Conservation (phyloP, 202 grass and related monocot species). For the Saccharum hybrid region DNA sequence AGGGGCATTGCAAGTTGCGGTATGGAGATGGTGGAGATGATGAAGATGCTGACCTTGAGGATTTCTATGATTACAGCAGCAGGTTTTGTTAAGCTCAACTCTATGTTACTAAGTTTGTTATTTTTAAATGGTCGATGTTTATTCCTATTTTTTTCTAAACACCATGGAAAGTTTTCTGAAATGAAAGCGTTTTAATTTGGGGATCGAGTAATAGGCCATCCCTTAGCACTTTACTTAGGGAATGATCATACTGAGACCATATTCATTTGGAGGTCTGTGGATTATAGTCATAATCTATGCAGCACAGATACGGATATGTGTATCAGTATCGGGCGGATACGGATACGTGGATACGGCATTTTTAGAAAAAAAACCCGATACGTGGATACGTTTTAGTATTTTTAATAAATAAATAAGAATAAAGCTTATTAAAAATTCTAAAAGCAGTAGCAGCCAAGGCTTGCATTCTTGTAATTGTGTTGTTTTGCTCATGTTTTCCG, state of each 20-base stretch:
- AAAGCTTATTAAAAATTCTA: too few relatives aligned
- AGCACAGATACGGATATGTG: too few relatives aligned
- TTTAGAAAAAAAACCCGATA: too few relatives aligned
- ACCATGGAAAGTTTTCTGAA: neutral
- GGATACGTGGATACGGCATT: too few relatives aligned
- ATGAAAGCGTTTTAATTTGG: neutral
- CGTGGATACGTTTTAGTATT: too few relatives aligned
- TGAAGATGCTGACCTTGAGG: slow-evolving; percentile 94
- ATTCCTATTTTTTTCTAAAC: neutral
- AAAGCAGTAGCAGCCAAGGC: too few relatives aligned
- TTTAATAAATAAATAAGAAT: too few relatives aligned
- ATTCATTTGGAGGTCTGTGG: neutral
- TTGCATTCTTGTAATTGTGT: too few relatives aligned
- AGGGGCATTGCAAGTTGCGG: slow-evolving; percentile 89
- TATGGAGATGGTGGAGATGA: slow-evolving; percentile 95
- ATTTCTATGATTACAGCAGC: slow-evolving; percentile 96
- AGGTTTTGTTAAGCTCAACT: slow-evolving; percentile 61
- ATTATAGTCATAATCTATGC: too few relatives aligned
- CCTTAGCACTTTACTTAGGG: neutral
- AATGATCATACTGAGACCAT: neutral
- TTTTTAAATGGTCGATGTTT: neutral
- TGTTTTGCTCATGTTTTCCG: too few relatives aligned
- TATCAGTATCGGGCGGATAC: too few relatives aligned
- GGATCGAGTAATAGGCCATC: neutral
- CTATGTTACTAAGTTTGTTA: slow-evolving; percentile 9